These are phyloP conservation scores for Blakeslea trispora DNA, from an alignment of 371 early-diverging fungal genomes.

Conservation along the genomic window DNA sequence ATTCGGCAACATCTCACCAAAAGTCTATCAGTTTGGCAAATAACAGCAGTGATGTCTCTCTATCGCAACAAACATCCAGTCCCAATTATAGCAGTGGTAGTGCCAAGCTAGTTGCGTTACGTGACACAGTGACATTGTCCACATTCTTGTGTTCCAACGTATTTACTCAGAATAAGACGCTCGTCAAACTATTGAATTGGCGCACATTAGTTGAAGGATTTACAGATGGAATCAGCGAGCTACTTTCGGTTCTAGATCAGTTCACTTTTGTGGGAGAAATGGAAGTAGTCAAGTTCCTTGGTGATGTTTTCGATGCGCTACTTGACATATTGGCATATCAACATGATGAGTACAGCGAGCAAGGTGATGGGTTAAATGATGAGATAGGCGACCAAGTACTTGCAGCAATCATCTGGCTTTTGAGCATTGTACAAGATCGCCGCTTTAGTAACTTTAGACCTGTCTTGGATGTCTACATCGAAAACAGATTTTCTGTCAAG, in stretches of 20 bases:
- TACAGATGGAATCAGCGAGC: slow-evolving; percentile 31
- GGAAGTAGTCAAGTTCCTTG: slow-evolving; percentile 73
- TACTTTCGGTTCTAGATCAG: slow-evolving; percentile 59
- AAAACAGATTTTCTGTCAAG: slow-evolving; percentile 49
- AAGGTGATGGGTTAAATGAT: background rate
- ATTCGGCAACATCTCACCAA: slow-evolving; percentile 19
- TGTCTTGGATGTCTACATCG: slow-evolving; percentile 65
- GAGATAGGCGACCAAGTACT: slow-evolving; percentile 49
- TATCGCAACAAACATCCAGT: slow-evolving; percentile 2
- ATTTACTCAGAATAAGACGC: slow-evolving; percentile 65
- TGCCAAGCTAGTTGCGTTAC: slow-evolving; percentile 40
- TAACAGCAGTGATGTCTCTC: background rate
- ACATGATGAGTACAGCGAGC: slow-evolving; percentile 12
- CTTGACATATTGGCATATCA: slow-evolving; percentile 58
- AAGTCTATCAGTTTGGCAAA: slow-evolving; percentile 13
- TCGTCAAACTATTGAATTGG: slow-evolving; percentile 74
- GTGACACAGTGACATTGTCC: slow-evolving; percentile 54
- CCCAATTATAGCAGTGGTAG: background rate
- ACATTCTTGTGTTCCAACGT: slow-evolving; percentile 67
- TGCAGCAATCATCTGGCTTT: slow-evolving; percentile 55
- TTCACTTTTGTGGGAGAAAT: slow-evolving; percentile 68
- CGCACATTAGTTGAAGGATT: slow-evolving; percentile 23
- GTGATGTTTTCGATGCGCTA: slow-evolving; percentile 65
- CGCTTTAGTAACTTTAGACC: slow-evolving; percentile 68
- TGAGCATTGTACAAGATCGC: slow-evolving; percentile 65